Conservation (phyloP, 2,329 filamentous ascomycete species). For the Aspergillus aculeatinus region DNA sequence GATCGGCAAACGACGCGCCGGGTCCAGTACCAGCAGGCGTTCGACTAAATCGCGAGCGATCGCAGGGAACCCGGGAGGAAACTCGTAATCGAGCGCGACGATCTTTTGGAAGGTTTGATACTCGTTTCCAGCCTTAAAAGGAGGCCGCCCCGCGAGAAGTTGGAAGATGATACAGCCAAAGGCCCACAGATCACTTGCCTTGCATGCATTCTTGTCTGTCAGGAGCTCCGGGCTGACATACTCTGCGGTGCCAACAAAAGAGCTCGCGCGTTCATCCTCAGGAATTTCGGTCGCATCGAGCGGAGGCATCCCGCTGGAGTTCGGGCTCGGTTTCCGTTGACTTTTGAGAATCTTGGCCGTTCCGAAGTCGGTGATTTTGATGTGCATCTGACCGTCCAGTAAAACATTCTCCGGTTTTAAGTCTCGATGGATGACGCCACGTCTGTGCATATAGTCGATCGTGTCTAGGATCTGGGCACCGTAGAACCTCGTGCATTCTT, state of each 20-base stretch:
- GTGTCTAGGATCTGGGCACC: constrained; percentile 93
- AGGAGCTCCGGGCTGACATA: constrained; percentile 98
- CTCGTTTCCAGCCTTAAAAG: constrained; percentile 94
- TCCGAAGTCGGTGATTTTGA: constrained; percentile 98
- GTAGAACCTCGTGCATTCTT: constrained; percentile 93
- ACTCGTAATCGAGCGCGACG: constrained; percentile 88
- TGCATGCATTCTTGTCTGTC: constrained; percentile 94
- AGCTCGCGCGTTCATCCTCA: constrained; percentile 76
- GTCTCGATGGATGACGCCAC: constrained; percentile 94
- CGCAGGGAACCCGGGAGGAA: constrained; percentile 81
- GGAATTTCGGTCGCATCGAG: constrained; percentile 55
- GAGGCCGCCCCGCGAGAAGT: constrained; percentile 87
- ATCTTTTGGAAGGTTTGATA: constrained; percentile 99
- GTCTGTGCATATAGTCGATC: constrained; percentile 96
- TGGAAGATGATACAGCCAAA: constrained; percentile 99
- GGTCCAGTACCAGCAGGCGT: constrained; percentile 84
- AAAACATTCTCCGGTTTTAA: constrained; percentile 96
- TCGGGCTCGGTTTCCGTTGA: constrained; percentile 46
- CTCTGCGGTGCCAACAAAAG: constrained; percentile 95
- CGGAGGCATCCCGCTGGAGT: constrained; percentile 46
- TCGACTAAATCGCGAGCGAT: constrained; percentile 88
- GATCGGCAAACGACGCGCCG: constrained; percentile 76
- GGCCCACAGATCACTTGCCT: constrained; percentile 96
- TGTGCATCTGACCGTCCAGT: constrained; percentile 90
- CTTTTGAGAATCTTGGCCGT: constrained; percentile 86